Percentiles rank a stretch among this genome's conserved stretches.
phyloP scores from a whole-genome alignment of 1,284 basidiomycete genomes.

The Inonotus hispidus region DNA sequence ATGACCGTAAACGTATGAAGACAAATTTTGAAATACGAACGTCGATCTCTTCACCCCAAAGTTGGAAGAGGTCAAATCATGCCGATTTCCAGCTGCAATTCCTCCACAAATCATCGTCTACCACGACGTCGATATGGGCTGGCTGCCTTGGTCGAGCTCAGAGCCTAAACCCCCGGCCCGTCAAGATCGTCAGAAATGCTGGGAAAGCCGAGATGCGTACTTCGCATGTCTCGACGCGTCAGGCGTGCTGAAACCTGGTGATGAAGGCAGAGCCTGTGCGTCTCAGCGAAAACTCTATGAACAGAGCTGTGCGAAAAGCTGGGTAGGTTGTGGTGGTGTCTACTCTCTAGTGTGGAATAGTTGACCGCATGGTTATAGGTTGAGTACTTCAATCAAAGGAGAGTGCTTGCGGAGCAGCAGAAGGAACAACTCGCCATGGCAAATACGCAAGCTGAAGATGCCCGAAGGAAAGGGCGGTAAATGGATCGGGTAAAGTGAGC shows the following conservation, averaged over 20 bases:
- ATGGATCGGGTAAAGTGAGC: background rate
- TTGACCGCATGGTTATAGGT: constrained; percentile 41
- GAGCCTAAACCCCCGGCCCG: constrained; percentile 26
- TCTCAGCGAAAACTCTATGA: constrained; percentile 51
- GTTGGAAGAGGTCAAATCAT: background rate
- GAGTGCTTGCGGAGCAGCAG: constrained; percentile 69
- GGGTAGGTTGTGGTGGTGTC: constrained; percentile 47
- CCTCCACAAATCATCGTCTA: background rate
- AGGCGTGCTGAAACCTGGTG: constrained; percentile 62
- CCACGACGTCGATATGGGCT: constrained; percentile 9
- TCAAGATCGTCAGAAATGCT: constrained; percentile 63
- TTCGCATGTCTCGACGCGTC: constrained; percentile 67
- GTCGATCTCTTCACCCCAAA: background rate
- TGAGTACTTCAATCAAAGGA: constrained; percentile 78
- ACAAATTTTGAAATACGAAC: background rate
- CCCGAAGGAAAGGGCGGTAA: constrained; percentile 28
- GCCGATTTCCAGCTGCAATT: background rate
- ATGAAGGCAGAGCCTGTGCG: constrained; percentile 53
- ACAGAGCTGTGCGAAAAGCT: constrained; percentile 71
- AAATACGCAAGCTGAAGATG: constrained; percentile 42
- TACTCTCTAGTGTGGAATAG: background rate
- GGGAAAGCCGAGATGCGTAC: constrained; percentile 72
- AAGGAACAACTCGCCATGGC: constrained; percentile 58
- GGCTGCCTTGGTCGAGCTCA: constrained; percentile 11
- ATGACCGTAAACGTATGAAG: too few relatives aligned